Evolutionary conservation across 192 early-diverging fungal species (phyloP).

Genomic region (Paraglomus occultum): DNA sequence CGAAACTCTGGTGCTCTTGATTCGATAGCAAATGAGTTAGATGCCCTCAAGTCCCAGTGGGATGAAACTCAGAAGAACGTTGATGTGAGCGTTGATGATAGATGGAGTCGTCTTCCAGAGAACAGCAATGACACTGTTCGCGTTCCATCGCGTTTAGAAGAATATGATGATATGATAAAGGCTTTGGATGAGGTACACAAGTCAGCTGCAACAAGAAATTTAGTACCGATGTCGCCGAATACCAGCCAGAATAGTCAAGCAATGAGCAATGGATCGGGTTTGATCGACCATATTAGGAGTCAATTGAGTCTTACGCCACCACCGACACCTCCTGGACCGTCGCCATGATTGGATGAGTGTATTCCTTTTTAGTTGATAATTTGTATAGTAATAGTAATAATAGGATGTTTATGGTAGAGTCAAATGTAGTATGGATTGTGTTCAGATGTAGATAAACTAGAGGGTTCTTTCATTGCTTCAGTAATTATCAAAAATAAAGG

Average conservation of each 20-base stretch:
- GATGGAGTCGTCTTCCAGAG: conserved; percentile 15
- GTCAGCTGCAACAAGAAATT: neutral
- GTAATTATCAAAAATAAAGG: too few species aligned
- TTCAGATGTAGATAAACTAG: too few species aligned
- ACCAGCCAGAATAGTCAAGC: neutral
- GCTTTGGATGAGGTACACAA: conserved; percentile 18
- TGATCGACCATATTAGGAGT: conserved; percentile 23
- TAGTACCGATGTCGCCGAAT: neutral
- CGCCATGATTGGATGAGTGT: neutral
- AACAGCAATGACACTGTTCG: neutral
- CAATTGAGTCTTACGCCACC: conserved; percentile 18
- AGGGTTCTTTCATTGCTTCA: too few species aligned
- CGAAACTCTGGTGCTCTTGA: neutral
- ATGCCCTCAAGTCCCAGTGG: conserved; percentile 15
- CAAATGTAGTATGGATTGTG: too few species aligned
- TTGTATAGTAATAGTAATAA: too few species aligned
- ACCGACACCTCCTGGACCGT: neutral
- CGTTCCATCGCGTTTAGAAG: conserved; percentile 2
- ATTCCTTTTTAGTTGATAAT: too few species aligned
- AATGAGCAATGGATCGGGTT: neutral
- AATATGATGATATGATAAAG: conserved; percentile 28
- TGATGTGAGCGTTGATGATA: conserved; percentile 2
- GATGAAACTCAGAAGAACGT: conserved; percentile 4
- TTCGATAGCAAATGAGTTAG: conserved; percentile 21
- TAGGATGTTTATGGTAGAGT: too few species aligned